These are phyloP conservation scores for Umbellularia californica DNA, from an alignment of 164 flowering plant genomes.

Conservation along the genomic window DNA sequence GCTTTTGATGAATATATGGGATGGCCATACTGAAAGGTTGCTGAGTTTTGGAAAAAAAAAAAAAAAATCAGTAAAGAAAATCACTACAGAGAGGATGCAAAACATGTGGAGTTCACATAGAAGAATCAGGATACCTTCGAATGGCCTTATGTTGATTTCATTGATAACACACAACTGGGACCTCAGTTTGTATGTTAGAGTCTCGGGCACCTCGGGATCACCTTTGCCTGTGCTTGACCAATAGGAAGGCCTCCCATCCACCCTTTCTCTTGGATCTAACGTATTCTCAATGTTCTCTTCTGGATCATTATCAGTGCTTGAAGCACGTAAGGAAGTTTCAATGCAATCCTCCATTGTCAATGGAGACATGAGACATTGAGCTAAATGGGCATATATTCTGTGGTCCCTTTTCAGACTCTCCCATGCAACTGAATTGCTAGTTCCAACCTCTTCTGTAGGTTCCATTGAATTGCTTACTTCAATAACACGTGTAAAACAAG, in stretches of 20 bases:
- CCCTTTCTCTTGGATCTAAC: conserved; percentile 45
- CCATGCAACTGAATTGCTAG: conserved; percentile 34
- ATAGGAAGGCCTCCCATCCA: conserved; percentile 47
- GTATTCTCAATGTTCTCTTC: conserved; percentile 69
- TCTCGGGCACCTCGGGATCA: conserved; percentile 59
- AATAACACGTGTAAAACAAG: conserved; percentile 25
- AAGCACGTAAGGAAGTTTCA: conserved; percentile 54
- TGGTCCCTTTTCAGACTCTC: conserved; percentile 45
- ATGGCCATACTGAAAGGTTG: conserved; percentile 40
- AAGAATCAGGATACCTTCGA: conserved; percentile 51
- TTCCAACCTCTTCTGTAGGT: conserved; percentile 16
- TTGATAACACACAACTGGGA: conserved; percentile 54
- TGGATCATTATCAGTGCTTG: conserved; percentile 88
- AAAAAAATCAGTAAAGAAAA: not conserved
- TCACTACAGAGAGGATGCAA: not conserved
- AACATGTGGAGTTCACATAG: not conserved
- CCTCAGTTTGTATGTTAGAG: conserved; percentile 46
- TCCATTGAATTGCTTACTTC: conserved; percentile 21
- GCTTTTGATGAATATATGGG: conserved; percentile 50
- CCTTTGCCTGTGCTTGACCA: conserved; percentile 89
- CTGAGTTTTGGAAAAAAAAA: conserved; percentile 20
- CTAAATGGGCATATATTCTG: conserved; percentile 51
- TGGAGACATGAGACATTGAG: conserved; percentile 31
- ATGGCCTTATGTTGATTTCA: conserved; percentile 69
- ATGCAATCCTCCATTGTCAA: conserved; percentile 33